Conservation (phyloP, 192 early-diverging fungal genomes). For the Backusella liffmaniae region DNA sequence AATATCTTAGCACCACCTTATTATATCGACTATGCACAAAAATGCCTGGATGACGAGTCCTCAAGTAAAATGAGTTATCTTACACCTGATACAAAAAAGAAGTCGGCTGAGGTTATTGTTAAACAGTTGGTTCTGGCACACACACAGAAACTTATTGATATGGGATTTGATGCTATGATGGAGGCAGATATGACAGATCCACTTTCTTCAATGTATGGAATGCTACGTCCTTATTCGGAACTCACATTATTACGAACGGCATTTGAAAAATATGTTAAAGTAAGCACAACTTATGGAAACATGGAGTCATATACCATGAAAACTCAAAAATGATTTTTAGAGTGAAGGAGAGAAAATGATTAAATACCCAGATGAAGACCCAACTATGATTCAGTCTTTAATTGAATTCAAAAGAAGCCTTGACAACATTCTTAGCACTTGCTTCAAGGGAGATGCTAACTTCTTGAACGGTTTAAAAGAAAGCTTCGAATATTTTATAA, state of each 20-base stretch:
- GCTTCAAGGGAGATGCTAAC: constrained; percentile 50
- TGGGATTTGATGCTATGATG: constrained; percentile 79
- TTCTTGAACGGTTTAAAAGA: constrained; percentile 64
- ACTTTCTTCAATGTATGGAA: constrained; percentile 65
- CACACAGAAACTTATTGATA: constrained; percentile 60
- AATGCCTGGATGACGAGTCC: constrained; percentile 69
- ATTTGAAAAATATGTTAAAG: constrained; percentile 75
- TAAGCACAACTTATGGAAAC: constrained; percentile 18
- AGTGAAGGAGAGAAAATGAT: constrained; percentile 58
- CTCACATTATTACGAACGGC: constrained; percentile 58
- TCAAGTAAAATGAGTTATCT: constrained; percentile 62
- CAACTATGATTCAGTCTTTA: constrained; percentile 56
- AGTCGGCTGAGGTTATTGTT: constrained; percentile 62
- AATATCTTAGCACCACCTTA: constrained; percentile 52
- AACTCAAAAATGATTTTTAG: constrained; percentile 20
- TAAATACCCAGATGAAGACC: constrained; percentile 51
- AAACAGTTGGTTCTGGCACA: constrained; percentile 69
- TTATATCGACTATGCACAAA: constrained; percentile 71
- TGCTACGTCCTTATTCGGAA: constrained; percentile 61
- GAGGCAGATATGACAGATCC: constrained; percentile 59
- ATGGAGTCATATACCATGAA: neutral
- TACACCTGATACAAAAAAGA: constrained; percentile 54
- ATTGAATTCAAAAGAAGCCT: constrained; percentile 62
- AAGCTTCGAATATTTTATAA: constrained; percentile 75
- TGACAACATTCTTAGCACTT: constrained; percentile 54